Evolutionary conservation across 2,329 filamentous ascomycete species (phyloP).

Genomic region (Sporothrix pallida): DNA sequence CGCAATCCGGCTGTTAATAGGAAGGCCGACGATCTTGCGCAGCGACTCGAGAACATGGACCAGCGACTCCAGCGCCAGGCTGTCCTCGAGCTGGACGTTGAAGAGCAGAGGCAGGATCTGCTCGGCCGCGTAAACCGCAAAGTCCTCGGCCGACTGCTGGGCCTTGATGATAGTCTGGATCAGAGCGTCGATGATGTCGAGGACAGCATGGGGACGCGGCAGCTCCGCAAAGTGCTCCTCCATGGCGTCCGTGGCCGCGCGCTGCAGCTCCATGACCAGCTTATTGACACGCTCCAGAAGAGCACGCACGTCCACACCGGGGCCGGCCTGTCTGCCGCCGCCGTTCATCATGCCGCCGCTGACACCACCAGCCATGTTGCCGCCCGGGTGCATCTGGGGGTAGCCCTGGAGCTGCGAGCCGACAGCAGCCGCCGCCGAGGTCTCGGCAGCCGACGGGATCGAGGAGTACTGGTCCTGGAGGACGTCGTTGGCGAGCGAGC

Average conservation of each 20-base stretch:
- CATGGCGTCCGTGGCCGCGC: slow-evolving; percentile 57
- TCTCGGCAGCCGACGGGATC: slow-evolving; percentile 65
- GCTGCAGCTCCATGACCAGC: slow-evolving; percentile 62
- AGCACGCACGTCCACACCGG: slow-evolving; percentile 57
- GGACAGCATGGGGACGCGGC: slow-evolving; percentile 62
- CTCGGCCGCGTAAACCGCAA: slow-evolving; percentile 63
- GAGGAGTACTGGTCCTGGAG: slow-evolving; percentile 66
- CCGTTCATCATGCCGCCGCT: slow-evolving; percentile 53
- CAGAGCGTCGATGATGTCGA: slow-evolving; percentile 68
- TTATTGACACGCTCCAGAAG: slow-evolving; percentile 64
- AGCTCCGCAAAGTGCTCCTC: slow-evolving; percentile 67
- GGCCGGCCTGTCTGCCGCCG: slow-evolving; percentile 48
- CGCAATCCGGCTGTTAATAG: slow-evolving; percentile 61
- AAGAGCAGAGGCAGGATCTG: slow-evolving; percentile 65
- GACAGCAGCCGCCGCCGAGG: slow-evolving; percentile 61
- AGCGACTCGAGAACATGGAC: slow-evolving; percentile 67
- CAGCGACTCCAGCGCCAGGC: slow-evolving; percentile 64
- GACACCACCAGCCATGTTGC: slow-evolving; percentile 37
- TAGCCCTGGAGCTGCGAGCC: slow-evolving; percentile 62
- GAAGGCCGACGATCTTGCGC: slow-evolving; percentile 63
- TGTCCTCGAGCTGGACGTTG: slow-evolving; percentile 54
- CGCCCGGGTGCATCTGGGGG: slow-evolving; percentile 55
- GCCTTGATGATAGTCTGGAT: slow-evolving; percentile 68
- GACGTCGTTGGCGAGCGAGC: slow-evolving; percentile 67
- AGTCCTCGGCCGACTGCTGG: slow-evolving; percentile 65